Evolutionary conservation across 441 rosid genomes (phyloP), one percentile per base, ranked within the genome.

Genomic region (Dalechampia spathulata): DNA sequence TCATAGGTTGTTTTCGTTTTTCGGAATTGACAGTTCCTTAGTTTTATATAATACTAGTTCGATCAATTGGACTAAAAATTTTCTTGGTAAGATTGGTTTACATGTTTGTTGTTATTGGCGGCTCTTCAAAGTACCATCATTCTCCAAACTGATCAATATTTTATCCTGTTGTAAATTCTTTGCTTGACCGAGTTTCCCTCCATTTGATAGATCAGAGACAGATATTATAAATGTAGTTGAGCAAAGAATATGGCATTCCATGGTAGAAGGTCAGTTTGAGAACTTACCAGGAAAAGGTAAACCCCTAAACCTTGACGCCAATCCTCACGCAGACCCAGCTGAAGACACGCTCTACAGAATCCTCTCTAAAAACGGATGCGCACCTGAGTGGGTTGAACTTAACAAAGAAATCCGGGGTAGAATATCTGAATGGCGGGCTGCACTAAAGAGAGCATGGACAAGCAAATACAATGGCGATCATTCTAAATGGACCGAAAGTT

Each of bases 351-450:
- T 90, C 40, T 85, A 82, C 39, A 68, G 98, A 52, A 81, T 91
- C 64, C 90, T 87, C 10, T 75, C 87, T 3, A 82, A 83, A 72
- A 87, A 81, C 16, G 84, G 87, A 34, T 85, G 83, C 42, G 90
- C 95, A n/a, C 98, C 95, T 0, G 87, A 91, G 64, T 91, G 98
- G 96, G 79, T 85, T 49, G 93, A 91, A 58, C 95, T 87, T 42
- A 91, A 86, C 72, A 91, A 83, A 66, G 93, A 86, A 62, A 79
- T 91, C 56, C 66, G 87, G 62, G 62, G 44, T 51, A 69, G 30
- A 37, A 69, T 79, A 44, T 75, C 86, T 13, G 81, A 77, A 26
- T 87, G 92, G 92, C 80, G 87, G 49, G 48, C 46, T 1, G 70
- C 70, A 13, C 51, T 91, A 62, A 75, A 78, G 81, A 87, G 64